Base-by-base conservation (phyloP, 1,139 yeast species). In the Kurtzmaniella natalensis region DNA sequence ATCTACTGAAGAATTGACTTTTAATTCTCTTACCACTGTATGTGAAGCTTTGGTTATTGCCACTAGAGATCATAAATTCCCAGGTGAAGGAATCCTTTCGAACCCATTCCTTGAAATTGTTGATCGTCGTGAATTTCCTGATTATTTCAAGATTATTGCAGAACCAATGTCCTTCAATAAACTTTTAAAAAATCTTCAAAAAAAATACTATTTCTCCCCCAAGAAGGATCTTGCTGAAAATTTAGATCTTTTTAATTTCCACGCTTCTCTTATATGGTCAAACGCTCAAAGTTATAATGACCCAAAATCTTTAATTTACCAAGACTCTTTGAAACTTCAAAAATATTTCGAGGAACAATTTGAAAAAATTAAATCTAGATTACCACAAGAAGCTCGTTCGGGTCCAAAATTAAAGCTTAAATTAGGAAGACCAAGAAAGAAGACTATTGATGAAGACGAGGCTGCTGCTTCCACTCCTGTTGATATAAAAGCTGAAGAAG, bases 281-380 rank as follows among this genome's bases (percentile, higher is more conserved):
- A 80, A 80, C 51, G 82, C 84, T 2, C 70, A 70, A 41, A 57
- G 70, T 3, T 79, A 74, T 48, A 79, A 78, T 50, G 77, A 74
- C 38, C 74, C 76, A 14, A 66, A 65, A 3, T 68, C 81, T 17
- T 59, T 72, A 24, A 75, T 78, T 31, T 70, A 71, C 45, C 76
- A 73, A 43, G 82, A 79, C 52, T 74, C 85, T 1, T 55, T 52
- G 20, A 67, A 66, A 32, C 58, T 80, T 36, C 55, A 57, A 32
- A 54, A 53, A 10, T 47, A 50, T n/a, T 67, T 68, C 36, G 53
- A 53, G 14, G 57, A 53, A 34, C 58, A 57, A 40, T 64, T 47
- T 38, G 40, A 46, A 3, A 55, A 47, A 14, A 47, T 68, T 30
- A 53, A 50, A 30, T 25, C 22, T 15, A 25, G 27, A 19, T 25